Evolutionary conservation across 192 early-diverging fungal genomes (phyloP).

Genomic region (Backusella tarrabulga): DNA sequence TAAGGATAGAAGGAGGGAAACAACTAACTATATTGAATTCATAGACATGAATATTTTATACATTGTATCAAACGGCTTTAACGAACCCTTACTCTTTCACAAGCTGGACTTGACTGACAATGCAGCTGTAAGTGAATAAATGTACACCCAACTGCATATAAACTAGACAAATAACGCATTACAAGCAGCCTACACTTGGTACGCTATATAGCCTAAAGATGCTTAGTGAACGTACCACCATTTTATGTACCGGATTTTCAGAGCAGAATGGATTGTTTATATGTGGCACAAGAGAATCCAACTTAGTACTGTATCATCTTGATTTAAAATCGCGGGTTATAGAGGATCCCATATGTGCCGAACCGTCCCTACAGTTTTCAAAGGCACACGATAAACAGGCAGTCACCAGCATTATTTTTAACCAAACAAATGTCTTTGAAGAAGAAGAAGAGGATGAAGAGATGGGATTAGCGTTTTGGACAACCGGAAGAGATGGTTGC

Average conservation of each 20-base stretch:
- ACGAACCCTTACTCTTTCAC: slow-evolving; percentile 34
- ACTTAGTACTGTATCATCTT: slow-evolving; percentile 35
- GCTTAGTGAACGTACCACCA: slow-evolving; percentile 23
- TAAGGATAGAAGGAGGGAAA: not conserved
- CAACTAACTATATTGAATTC: not conserved
- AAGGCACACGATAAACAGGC: slow-evolving; percentile 49
- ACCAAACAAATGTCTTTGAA: not conserved
- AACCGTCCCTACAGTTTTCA: slow-evolving; percentile 35
- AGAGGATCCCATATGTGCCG: not conserved
- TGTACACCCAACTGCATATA: not conserved
- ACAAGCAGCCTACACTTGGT: slow-evolving; percentile 9
- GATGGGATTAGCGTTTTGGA: slow-evolving; percentile 48
- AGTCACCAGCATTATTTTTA: slow-evolving; percentile 41
- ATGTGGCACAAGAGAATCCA: slow-evolving; percentile 44
- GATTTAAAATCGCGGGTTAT: not conserved
- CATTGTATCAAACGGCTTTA: slow-evolving; percentile 34
- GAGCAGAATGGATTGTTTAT: slow-evolving; percentile 28
- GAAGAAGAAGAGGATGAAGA: slow-evolving; percentile 2
- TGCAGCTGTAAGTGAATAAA: not conserved
- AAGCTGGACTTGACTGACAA: slow-evolving; percentile 26
- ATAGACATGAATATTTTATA: slow-evolving; percentile 30
- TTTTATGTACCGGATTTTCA: slow-evolving; percentile 29
- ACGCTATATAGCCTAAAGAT: slow-evolving; percentile 25
- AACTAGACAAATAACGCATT: not conserved
- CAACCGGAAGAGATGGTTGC: slow-evolving; percentile 66